phyloP scores from a whole-genome alignment of 2,329 filamentous ascomycete genomes.

The Ceratocystis huliohia region DNA sequence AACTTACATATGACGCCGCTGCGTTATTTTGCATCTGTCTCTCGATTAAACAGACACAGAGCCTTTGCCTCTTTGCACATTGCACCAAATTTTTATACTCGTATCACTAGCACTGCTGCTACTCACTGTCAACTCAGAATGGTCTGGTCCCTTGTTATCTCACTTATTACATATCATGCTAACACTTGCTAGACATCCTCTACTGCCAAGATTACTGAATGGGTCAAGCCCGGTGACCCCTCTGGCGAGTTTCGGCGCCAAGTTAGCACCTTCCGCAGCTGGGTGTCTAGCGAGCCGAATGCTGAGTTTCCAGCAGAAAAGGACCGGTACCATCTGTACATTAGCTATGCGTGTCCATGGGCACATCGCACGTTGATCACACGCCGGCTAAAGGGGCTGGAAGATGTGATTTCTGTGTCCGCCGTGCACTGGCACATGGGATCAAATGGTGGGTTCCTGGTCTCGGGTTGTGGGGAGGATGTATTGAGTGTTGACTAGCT shows the following conservation, averaged over 20 bases:
- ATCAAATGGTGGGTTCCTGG: constrained; percentile 34
- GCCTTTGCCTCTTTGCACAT: not conserved
- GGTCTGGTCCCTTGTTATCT: not conserved
- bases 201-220: constrained; percentile 53
- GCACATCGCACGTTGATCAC: constrained; percentile 80
- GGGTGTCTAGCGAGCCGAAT: constrained; percentile 57
- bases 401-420: constrained; percentile 66
- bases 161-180: not conserved
- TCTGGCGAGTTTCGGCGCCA: constrained; percentile 89
- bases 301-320: constrained; percentile 75
- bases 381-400: constrained; percentile 79
- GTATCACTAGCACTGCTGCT: not conserved
- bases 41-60: not conserved
- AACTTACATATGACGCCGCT: not conserved
- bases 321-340: constrained; percentile 85
- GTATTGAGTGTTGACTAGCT: not conserved
- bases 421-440: constrained; percentile 88
- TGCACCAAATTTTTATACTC: not conserved
- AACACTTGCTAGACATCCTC: not conserved
- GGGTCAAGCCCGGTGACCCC: constrained; percentile 66
- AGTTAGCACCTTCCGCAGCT: constrained; percentile 67
- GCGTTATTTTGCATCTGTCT: not conserved
- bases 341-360: constrained; percentile 92
- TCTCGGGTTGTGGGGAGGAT: not conserved
- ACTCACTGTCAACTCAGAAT: not conserved